Base-by-base conservation (phyloP, 306 rosid species). In the Prunus kanzakura region DNA sequence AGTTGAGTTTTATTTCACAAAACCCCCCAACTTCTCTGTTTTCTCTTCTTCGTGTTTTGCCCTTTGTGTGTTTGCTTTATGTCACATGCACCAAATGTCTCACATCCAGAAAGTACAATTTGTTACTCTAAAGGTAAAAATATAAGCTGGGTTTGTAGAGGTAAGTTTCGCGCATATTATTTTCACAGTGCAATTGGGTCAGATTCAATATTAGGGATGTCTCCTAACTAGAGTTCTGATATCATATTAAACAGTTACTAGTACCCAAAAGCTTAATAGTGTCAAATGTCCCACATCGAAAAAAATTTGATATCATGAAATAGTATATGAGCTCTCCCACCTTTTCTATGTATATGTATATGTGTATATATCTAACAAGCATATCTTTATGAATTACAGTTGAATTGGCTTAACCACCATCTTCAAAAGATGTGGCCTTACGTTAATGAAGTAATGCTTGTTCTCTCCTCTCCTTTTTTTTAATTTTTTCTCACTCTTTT, bases 381-480 rank as follows among this genome's bases (percentile, higher is more conserved):
- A 65, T 79, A 19, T 85, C 71, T 79, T 82, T 32, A 43, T 76
- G 72, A 25, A 76, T 79, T 85, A 75, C 96, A 94, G 98, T 83
- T 94, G 81, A 74, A 43, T 68, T 94, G 98, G 97, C 91, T 94
- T 16, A 94, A 94, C 80, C 73, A 13, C 29, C 86, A 82, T 19
- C 87, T 94, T 15, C 65, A 65, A 6, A 92, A 88, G 82, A 78
- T 94, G 66, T 94, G 98, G 98, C 98, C 98, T 0, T 90, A 45
- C 49, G 83, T 94, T 54, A 46, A 94, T 76, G 93, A 86, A 88
- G 98, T 94, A 81, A 72, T 87, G 62, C 25, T 12, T 52, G 7
- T 8, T 71, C 12, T 13, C 63, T 8, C 66, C 16, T 15, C 43
- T 73, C 35, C 6, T 3, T 2, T 14, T n/a, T 11, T 16, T 14